Conservation (phyloP, 495 filamentous ascomycete genomes). For the Lasiosphaeria ovina region DNA sequence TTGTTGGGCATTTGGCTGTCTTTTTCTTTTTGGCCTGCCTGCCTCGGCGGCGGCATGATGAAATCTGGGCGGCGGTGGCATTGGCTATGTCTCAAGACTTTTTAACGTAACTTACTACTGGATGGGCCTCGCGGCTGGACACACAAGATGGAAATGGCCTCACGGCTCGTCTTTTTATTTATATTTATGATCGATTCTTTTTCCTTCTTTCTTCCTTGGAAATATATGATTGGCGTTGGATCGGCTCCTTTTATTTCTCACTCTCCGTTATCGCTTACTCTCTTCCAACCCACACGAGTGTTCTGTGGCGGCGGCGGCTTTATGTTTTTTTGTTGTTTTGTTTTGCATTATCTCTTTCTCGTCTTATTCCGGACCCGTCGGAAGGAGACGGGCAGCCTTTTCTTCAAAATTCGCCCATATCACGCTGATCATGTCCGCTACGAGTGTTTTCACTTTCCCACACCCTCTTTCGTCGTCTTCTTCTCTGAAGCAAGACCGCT, state of each 20-base stretch:
- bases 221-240: neutral
- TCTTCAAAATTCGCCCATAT: too few species aligned
- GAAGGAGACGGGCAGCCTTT: too few species aligned
- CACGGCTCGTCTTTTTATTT: constrained; percentile 39
- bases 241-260: neutral
- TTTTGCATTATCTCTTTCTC: too few species aligned
- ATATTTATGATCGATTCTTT: constrained; percentile 22
- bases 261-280: constrained; percentile 13
- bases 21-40: neutral
- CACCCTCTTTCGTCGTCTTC: too few species aligned
- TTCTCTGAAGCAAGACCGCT: too few species aligned
- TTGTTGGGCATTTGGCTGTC: neutral
- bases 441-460: too few species aligned
- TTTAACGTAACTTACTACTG: neutral
- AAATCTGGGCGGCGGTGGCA: neutral
- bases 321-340: too few species aligned
- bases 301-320: neutral
- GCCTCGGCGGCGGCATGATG: neutral
- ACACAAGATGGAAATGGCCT: constrained; percentile 45
- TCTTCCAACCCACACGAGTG: neutral
- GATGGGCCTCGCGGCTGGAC: constrained; percentile 46
- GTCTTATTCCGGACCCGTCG: too few species aligned
- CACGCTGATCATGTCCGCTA: too few species aligned
- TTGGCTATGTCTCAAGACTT: constrained; percentile 2
- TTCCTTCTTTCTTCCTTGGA: constrained; percentile 10